phyloP scores from a whole-genome alignment of 441 rosid genomes.

The Corymbia citriodora region DNA sequence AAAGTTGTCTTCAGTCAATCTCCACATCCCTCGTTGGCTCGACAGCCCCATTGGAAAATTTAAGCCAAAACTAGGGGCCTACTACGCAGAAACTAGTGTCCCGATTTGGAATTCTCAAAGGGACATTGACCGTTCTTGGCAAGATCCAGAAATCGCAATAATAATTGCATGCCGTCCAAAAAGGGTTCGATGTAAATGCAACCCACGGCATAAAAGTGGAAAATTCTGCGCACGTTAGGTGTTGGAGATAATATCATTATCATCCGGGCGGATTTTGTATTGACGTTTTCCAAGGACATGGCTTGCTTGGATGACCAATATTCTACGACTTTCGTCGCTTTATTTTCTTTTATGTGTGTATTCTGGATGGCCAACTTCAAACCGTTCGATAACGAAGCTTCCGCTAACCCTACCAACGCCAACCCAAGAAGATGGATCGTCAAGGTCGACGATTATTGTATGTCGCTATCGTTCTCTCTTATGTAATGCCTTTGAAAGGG shows the following conservation, averaged over 20 bases:
- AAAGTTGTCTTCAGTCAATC: neutral
- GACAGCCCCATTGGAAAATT: neutral
- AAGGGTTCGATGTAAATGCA: neutral
- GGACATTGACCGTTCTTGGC: neutral
- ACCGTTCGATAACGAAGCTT: slow-evolving; percentile 16
- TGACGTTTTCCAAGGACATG: neutral
- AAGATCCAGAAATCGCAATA: neutral
- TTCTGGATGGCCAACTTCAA: slow-evolving; percentile 16
- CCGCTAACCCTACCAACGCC: neutral
- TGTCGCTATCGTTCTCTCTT: neutral
- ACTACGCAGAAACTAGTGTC: neutral
- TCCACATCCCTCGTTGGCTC: neutral
- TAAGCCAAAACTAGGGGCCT: neutral
- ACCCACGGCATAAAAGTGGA: neutral
- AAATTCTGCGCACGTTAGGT: neutral
- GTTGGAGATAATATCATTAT: neutral
- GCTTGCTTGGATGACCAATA: slow-evolving; percentile 6
- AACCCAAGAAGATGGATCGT: neutral
- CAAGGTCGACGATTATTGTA: neutral
- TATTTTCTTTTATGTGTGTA: neutral
- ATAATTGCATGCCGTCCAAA: neutral
- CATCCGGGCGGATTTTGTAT: neutral
- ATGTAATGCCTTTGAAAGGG: neutral
- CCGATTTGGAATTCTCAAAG: neutral
- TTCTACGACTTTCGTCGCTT: neutral